Conservation (phyloP, 768 basidiomycete species). For the Lactifluus subvellereus region DNA sequence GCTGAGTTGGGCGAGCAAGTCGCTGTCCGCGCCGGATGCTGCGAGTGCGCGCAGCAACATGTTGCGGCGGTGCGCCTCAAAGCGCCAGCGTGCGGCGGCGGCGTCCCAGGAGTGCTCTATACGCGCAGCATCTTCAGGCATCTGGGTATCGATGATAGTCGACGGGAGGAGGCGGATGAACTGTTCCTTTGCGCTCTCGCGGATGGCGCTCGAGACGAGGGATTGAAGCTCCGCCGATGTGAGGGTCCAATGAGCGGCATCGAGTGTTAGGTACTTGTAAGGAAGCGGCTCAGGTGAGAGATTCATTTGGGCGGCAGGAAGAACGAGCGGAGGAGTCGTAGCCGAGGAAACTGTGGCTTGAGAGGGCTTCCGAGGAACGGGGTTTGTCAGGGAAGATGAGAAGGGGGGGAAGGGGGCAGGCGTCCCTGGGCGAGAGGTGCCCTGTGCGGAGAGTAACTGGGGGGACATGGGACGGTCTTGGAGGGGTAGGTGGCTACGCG, state of each 20-base stretch:
- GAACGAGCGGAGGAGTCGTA: neutral
- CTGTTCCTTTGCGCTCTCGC: slow-evolving; percentile 23
- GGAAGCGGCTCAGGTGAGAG: slow-evolving; percentile 20
- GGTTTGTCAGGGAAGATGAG: neutral
- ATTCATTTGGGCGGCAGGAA: slow-evolving; percentile 10
- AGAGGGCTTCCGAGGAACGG: slow-evolving; percentile 9
- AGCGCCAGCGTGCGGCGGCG: slow-evolving; percentile 21
- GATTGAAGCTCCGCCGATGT: slow-evolving; percentile 23
- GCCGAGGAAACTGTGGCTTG: slow-evolving; percentile 2
- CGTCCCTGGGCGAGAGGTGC: slow-evolving; percentile 8
- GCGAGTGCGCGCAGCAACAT: slow-evolving; percentile 23
- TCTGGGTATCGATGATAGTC: neutral
- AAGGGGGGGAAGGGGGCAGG: neutral
- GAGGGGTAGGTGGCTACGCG: neutral
- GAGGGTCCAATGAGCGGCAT: slow-evolving; percentile 25
- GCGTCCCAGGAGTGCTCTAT: slow-evolving; percentile 16
- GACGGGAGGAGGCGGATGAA: slow-evolving; percentile 25
- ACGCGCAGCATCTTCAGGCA: slow-evolving; percentile 6
- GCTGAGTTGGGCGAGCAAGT: slow-evolving; percentile 20
- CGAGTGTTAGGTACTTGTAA: slow-evolving; percentile 22
- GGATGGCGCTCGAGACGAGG: slow-evolving; percentile 24
- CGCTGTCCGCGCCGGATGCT: slow-evolving; percentile 18
- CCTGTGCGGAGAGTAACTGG: neutral
- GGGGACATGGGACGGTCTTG: neutral
- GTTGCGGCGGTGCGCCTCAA: slow-evolving; percentile 21